Conservation (phyloP, 2,329 filamentous ascomycete species). For the Magnaporthales sp. region DNA sequence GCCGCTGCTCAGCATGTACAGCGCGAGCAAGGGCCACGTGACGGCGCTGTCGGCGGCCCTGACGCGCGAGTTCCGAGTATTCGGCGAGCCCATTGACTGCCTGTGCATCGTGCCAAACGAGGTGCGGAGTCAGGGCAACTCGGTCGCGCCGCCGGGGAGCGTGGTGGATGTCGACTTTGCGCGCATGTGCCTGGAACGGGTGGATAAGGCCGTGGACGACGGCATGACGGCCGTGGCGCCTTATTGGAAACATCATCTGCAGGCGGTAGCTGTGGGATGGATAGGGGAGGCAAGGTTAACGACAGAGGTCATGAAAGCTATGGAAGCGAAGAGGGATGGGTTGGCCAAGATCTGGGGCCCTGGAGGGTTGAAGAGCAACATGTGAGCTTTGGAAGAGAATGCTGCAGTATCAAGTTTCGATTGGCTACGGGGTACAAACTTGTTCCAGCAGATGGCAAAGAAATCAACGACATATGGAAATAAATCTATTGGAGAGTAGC, state of each 20-base stretch:
- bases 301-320: not conserved
- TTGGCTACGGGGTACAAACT: not conserved
- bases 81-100: conserved; percentile 18
- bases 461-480: no score
- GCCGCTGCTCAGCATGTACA: conserved; percentile 21
- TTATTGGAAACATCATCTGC: not conserved
- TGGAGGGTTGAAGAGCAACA: not conserved
- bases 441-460: no score
- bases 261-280: not conserved
- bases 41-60: conserved; percentile 18
- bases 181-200: not conserved
- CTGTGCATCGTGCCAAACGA: conserved; percentile 20
- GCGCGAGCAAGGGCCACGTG: conserved; percentile 22
- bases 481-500: no score
- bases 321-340: not conserved
- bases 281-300: not conserved
- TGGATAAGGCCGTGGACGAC: not conserved
- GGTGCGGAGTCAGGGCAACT: conserved; percentile 17
- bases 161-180: not conserved
- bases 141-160: not conserved
- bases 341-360: not conserved
- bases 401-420: not conserved
- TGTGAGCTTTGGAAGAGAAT: not conserved
- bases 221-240: not conserved
- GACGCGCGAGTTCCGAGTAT: conserved; percentile 18